Conservation (phyloP, 2,329 filamentous ascomycete species). For the Fusarium citri region DNA sequence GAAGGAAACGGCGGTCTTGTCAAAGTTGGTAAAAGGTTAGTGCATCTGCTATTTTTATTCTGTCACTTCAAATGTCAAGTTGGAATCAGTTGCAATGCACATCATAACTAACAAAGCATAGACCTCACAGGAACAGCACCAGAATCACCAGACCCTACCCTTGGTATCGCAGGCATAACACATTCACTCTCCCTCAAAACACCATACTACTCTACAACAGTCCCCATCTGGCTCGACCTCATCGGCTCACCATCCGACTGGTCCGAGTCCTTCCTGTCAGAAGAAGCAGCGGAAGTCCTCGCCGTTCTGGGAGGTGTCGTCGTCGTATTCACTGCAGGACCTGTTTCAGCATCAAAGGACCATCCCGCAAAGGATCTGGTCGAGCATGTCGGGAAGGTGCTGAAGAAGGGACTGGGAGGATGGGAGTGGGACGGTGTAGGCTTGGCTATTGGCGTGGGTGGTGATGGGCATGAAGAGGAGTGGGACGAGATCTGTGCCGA, state of each 20-base stretch:
- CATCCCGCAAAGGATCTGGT: constrained; percentile 58
- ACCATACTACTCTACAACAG: constrained; percentile 68
- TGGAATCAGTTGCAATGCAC: background rate
- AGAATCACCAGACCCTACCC: constrained; percentile 49
- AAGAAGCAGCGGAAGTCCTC: constrained; percentile 72
- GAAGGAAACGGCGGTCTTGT: constrained; percentile 59
- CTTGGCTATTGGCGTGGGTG: constrained; percentile 68
- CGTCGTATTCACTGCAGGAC: constrained; percentile 51
- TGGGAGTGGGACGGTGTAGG: constrained; percentile 74
- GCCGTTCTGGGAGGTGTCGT: constrained; percentile 70
- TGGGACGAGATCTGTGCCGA: constrained; percentile 72
- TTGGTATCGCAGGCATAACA: constrained; percentile 68
- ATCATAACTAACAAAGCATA: constrained; percentile 44
- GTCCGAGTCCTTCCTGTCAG: constrained; percentile 68
- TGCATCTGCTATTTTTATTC: background rate
- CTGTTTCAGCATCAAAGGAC: constrained; percentile 14
- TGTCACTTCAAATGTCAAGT: background rate
- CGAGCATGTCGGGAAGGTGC: constrained; percentile 64
- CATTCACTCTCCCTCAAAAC: constrained; percentile 68
- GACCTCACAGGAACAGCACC: constrained; percentile 64
- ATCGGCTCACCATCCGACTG: constrained; percentile 64
- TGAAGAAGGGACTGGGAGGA: constrained; percentile 68
- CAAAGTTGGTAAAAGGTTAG: constrained; percentile 65
- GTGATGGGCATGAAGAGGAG: constrained; percentile 61
- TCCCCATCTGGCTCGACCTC: constrained; percentile 77